Evolutionary conservation across 2,329 filamentous ascomycete genomes (phyloP), one percentile per base, ranked within the genome.

Genomic region (Colletotrichum falcatum): DNA sequence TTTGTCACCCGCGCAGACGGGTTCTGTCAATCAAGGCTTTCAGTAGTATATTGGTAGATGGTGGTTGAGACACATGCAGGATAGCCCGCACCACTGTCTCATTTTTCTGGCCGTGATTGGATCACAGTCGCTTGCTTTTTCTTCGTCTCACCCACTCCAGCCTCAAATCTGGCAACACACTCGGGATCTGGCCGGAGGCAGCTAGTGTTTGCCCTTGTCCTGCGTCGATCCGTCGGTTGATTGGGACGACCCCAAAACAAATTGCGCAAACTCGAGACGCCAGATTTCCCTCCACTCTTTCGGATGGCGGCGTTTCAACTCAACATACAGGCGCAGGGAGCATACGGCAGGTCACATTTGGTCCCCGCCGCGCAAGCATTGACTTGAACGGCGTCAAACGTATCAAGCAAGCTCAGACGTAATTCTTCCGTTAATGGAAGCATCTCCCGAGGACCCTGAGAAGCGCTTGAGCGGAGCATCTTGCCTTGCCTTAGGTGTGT

Each of bases 361-460:
- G n/a, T n/a, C n/a, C n/a, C n/a, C n/a, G n/a, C 37, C 26, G 37
- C 60, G 48, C 60, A 35, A 48, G 60, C 37, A 49, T 62, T 61
- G 35, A 53, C 48, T 42, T 35, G 33, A 44, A 53, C 60, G 33
- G 30, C 11, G 26, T 30, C 39, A 28, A 28, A 28, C 11, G 11
- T 5, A 44, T 44, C 26, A 16, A 42, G 37, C 26, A 16, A 42
- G 37, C 28, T 44, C 26, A 59, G 23, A 44, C 37, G 23, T 20
- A 23, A 26, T 44, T 46, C 18, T 59, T 59, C 55, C 55, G 39
- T 20, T 16, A 54, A 30, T 26, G 23, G 16, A 54, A 42, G 48
- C 23, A 54, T 28, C 16, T 20, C 39, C n/a, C 39, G 46, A 44
- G 48, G n/a, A 26, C 26, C 35, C 26, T 20, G 33, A 12, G 14